Conservation (phyloP, 73 alveolate species). For the Blepharisma japonicum region DNA sequence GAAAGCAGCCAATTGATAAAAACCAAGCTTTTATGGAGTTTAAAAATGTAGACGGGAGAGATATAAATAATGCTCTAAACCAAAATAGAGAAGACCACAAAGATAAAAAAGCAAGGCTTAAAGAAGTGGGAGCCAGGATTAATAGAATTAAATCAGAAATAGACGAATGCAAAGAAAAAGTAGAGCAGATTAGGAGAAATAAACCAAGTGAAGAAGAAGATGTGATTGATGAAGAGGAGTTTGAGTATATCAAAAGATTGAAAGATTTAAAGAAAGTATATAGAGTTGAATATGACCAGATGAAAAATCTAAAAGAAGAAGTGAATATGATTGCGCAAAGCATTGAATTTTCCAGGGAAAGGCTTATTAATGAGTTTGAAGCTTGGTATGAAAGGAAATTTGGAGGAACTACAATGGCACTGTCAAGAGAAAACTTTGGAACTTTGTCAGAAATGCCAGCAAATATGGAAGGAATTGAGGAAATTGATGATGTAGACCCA, state of each 20-base stretch:
- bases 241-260: constrained; percentile 72
- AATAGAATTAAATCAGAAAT: constrained; percentile 52
- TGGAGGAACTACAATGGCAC: constrained; percentile 47
- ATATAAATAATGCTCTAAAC: constrained; percentile 59
- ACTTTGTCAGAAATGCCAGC: constrained; percentile 14
- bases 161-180: constrained; percentile 48
- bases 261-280: constrained; percentile 84
- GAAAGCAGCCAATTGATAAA: constrained; percentile 43
- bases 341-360: constrained; percentile 67
- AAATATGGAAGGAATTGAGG: constrained; percentile 47
- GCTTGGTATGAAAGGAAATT: constrained; percentile 70
- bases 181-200: constrained; percentile 75
- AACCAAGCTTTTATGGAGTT: constrained; percentile 71
- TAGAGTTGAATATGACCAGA: constrained; percentile 79
- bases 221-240: constrained; percentile 96
- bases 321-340: constrained; percentile 61
- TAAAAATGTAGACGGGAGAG: constrained; percentile 80
- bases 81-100: constrained; percentile 74
- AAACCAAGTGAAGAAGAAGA: constrained; percentile 75
- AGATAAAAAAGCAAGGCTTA: constrained; percentile 70
- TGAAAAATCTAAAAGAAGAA: constrained; percentile 74
- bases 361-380: constrained; percentile 63
- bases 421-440: constrained; percentile 37
- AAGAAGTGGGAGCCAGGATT: constrained; percentile 35
- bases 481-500: constrained; percentile 87